Base-by-base conservation (phyloP, 1,284 basidiomycete species). In the Malassezia dermatis region DNA sequence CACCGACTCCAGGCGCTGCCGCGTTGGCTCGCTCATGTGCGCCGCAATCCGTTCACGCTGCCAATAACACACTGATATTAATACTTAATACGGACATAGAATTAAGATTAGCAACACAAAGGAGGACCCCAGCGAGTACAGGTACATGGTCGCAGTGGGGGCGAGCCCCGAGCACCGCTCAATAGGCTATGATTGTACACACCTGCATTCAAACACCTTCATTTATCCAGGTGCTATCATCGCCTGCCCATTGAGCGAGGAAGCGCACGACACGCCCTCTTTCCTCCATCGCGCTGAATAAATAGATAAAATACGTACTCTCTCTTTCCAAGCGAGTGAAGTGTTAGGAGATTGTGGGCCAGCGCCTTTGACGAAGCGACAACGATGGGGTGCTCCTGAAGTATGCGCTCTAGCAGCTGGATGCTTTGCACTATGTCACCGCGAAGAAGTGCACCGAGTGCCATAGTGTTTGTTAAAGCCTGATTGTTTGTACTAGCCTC, bases 11-110 rank as follows among this genome's bases (percentile, higher is more conserved):
- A 48, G 30, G 27, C 35, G 17, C 17, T 42, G 15, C 17, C 28
- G 41, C 26, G 35, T 37, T 4, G 35, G 17, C 23, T 44, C 41
- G 5, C 49, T 31, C 27, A 56, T 17, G 15, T 26, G 44, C 1
- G 27, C 34, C n/a, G 23, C 11, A 3, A 57, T 23, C 3, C 45
- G 28, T 2, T 21, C 26, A 5, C 55, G 49, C 31, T 57, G 44
- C 55, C 42, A 57, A 28, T 57, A 57, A 11, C 21, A 45, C 6
- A 52, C 54, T 46, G 19, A 17, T 12, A 39, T 56, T 10, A 55
- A 40, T n/a, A 8, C 6, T 10, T 1, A 19, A 12, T 43, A 50
- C 55, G 12, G n/a, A 57, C 55, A 27, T 8, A 57, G 19, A 4
- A 51, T 13, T 6, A 43, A 8, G n/a, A 42, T 2, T 10, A 52